A percentile compares a stretch with the other conserved stretches of the same genome.
These are phyloP conservation scores for Aspergillus incahuasiensis DNA, from an alignment of 495 filamentous ascomycete genomes.

Conservation along the genomic window DNA sequence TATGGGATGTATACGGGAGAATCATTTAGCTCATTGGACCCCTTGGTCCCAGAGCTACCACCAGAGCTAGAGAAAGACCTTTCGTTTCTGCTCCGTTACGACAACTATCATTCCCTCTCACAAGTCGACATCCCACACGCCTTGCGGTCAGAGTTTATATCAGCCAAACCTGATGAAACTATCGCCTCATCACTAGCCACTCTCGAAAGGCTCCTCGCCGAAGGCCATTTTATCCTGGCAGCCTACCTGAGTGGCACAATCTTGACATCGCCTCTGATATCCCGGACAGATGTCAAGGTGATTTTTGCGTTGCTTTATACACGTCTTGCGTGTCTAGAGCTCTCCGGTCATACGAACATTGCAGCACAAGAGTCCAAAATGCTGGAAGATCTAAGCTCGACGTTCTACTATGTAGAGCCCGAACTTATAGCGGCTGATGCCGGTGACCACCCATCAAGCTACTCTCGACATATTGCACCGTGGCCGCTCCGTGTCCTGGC, in stretches of 20 bases:
- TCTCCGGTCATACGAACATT: slow-evolving; percentile 63
- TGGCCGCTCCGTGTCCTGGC: slow-evolving; percentile 83
- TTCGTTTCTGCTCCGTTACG: slow-evolving; percentile 69
- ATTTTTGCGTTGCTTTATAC: slow-evolving; percentile 79
- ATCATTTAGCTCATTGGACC: slow-evolving; percentile 32
- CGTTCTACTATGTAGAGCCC: slow-evolving; percentile 58
- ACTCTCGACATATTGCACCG: slow-evolving; percentile 60
- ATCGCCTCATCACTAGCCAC: slow-evolving; percentile 30
- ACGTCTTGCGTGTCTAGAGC: slow-evolving; percentile 75
- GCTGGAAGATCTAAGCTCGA: slow-evolving; percentile 71
- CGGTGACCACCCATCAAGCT: slow-evolving; percentile 33
- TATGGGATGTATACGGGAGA: slow-evolving; percentile 23
- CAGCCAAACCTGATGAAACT: slow-evolving; percentile 34
- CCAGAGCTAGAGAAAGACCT: slow-evolving; percentile 60
- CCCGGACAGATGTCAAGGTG: slow-evolving; percentile 50
- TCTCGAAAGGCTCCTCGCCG: slow-evolving; percentile 67
- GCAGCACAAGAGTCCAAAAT: slow-evolving; percentile 83
- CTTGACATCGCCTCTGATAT: slow-evolving; percentile 41
- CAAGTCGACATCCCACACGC: slow-evolving; percentile 59
- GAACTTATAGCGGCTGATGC: slow-evolving; percentile 16
- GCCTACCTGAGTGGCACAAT: slow-evolving; percentile 40
- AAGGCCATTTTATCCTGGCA: slow-evolving; percentile 63
- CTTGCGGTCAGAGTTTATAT: slow-evolving; percentile 48
- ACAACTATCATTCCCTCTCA: slow-evolving; percentile 75
- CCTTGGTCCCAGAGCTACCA: slow-evolving; percentile 31